These are phyloP conservation scores for Boletus eberwhitei DNA, from an alignment of 768 basidiomycete genomes.

Conservation along the genomic window DNA sequence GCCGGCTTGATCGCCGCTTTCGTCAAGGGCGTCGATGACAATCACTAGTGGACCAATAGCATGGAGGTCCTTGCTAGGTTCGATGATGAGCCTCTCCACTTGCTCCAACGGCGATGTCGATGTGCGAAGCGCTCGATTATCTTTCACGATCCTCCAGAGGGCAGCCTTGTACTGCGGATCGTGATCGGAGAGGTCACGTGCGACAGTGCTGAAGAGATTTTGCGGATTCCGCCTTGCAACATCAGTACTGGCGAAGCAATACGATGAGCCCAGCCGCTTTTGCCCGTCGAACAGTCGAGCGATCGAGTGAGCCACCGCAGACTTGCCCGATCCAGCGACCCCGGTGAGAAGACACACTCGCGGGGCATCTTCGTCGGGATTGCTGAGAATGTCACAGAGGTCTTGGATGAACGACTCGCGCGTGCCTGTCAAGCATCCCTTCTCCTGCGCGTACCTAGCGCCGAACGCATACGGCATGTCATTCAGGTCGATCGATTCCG, in stretches of 20 bases:
- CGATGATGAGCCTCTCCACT: not conserved
- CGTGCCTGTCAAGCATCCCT: too few relatives aligned
- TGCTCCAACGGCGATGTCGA: not conserved
- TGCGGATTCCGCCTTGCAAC: not conserved
- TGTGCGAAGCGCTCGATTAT: not conserved
- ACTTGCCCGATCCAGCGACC: too few relatives aligned
- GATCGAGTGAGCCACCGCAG: too few relatives aligned
- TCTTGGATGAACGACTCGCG: too few relatives aligned
- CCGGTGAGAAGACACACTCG: too few relatives aligned
- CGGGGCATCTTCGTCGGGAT: too few relatives aligned
- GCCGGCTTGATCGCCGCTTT: not conserved
- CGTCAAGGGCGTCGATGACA: not conserved
- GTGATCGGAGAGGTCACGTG: not conserved
- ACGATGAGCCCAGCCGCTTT: not conserved
- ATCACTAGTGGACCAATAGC: not conserved
- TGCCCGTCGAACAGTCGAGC: not conserved
- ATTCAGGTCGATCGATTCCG: too few relatives aligned
- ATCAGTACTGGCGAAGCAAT: not conserved
- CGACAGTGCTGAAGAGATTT: not conserved
- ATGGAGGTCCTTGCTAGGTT: not conserved
- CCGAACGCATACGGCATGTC: too few relatives aligned
- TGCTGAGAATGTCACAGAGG: too few relatives aligned
- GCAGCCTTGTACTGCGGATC: not conserved
- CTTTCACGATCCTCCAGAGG: not conserved
- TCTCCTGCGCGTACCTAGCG: too few relatives aligned